These are phyloP conservation scores for Coccomyxa sp. DNA, from an alignment of 139 green algal genomes.

Conservation along the genomic window DNA sequence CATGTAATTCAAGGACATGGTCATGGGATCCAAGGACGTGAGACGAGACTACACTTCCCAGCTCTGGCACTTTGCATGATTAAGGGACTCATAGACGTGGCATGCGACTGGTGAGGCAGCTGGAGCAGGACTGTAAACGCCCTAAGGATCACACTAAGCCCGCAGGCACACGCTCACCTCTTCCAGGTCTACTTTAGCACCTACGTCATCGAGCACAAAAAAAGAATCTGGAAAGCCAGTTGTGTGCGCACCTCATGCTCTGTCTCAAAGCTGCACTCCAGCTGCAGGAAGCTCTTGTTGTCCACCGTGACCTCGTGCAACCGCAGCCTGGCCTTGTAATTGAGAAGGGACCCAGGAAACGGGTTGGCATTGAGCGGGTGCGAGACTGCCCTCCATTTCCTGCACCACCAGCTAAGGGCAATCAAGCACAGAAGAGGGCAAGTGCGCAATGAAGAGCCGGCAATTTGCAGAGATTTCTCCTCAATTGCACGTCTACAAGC, in stretches of 20 bases:
- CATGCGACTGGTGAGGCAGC: neutral
- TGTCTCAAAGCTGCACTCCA: neutral
- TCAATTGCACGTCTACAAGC: neutral
- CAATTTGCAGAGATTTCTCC: neutral
- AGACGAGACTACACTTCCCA: neutral
- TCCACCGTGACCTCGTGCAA: neutral
- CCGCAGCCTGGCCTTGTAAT: constrained; percentile 1
- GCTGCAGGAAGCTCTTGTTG: neutral
- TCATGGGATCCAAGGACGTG: neutral
- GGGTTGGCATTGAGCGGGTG: constrained; percentile 6
- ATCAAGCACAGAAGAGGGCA: neutral
- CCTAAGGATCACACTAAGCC: neutral
- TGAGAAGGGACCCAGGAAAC: neutral
- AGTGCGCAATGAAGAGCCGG: neutral
- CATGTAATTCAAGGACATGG: neutral
- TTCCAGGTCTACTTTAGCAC: neutral
- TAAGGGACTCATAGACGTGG: neutral
- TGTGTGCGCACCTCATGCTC: neutral
- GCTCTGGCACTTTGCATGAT: neutral
- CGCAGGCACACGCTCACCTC: neutral
- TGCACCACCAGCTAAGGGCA: neutral
- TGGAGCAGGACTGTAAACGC: neutral
- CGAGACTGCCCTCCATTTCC: neutral
- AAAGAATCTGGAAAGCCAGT: neutral
- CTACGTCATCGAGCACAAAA: neutral